A percentile compares a stretch with the other conserved stretches of the same genome.
phyloP scores from a whole-genome alignment of 1,284 basidiomycete species.

The Singerocomus rubriflavus region DNA sequence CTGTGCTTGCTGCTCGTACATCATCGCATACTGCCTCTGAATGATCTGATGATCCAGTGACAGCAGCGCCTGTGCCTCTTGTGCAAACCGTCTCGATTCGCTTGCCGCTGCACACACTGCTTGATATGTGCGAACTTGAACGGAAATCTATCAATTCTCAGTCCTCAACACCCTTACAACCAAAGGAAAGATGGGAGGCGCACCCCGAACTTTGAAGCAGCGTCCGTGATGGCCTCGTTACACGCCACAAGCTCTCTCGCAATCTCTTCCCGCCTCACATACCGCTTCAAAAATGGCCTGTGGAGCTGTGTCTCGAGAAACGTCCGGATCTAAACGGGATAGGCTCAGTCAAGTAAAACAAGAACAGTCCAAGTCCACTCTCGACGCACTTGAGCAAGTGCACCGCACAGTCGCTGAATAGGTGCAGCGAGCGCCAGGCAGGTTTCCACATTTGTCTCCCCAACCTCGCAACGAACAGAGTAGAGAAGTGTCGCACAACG shows the following conservation, averaged over 20 bases:
- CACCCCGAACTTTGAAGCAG: slow-evolving; percentile 49
- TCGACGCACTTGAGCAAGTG: slow-evolving; percentile 44
- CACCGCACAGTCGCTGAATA: slow-evolving; percentile 38
- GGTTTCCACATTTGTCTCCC: slow-evolving; percentile 34
- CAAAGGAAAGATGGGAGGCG: slow-evolving; percentile 20
- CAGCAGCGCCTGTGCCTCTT: slow-evolving; percentile 21
- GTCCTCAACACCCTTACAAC: not conserved
- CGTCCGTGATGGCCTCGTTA: slow-evolving; percentile 51
- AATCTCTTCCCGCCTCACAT: slow-evolving; percentile 74
- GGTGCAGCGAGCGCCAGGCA: slow-evolving; percentile 31
- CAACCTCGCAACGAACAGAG: slow-evolving; percentile 44
- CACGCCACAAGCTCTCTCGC: slow-evolving; percentile 52
- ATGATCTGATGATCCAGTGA: slow-evolving; percentile 22
- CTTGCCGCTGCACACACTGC: slow-evolving; percentile 13
- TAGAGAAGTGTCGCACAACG: slow-evolving; percentile 51
- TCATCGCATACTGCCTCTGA: slow-evolving; percentile 15
- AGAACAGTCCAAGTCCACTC: not conserved
- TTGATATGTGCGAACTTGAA: slow-evolving; percentile 25
- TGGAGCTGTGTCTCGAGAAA: slow-evolving; percentile 60
- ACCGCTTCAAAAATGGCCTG: slow-evolving; percentile 75
- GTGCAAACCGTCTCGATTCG: slow-evolving; percentile 24
- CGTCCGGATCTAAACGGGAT: slow-evolving; percentile 41
- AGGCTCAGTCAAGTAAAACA: not conserved
- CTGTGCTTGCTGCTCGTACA: slow-evolving; percentile 3
- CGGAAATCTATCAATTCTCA: slow-evolving; percentile 15